These are phyloP conservation scores for Fusarium xyrophilum DNA, from an alignment of 2,329 filamentous ascomycete species.

Conservation along the genomic window DNA sequence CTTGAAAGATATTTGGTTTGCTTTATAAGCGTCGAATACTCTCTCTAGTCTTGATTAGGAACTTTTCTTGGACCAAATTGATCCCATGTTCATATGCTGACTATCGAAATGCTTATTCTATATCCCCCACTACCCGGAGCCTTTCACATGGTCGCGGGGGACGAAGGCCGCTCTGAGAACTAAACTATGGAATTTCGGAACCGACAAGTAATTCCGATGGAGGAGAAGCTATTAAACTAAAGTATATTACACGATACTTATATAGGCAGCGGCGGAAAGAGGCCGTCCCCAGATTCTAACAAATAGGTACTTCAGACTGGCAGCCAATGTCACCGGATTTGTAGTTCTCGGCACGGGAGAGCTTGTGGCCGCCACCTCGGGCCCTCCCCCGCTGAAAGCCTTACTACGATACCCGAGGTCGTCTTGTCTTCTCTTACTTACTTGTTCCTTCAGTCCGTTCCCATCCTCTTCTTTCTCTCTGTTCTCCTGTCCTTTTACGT, in stretches of 20 bases:
- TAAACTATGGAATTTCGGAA: conserved; percentile 2
- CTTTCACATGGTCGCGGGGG: conserved; percentile 33
- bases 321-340: conserved; percentile 11
- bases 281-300: background rate
- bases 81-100: background rate
- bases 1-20: background rate
- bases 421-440: conserved; percentile 5
- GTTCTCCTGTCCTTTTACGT: conserved; percentile 4
- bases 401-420: conserved; percentile 34
- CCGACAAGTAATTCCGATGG: conserved; percentile 1
- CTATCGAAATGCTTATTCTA: background rate
- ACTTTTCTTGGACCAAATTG: background rate
- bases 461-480: background rate
- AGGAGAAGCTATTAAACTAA: background rate
- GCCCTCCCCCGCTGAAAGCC: conserved; percentile 47
- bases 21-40: background rate
- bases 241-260: background rate
- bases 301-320: background rate
- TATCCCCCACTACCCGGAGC: conserved; percentile 4
- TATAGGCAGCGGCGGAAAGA: background rate
- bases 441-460: conserved; percentile 6
- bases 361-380: conserved; percentile 37
- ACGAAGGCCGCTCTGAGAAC: conserved; percentile 22
- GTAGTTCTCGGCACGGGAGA: conserved; percentile 34
- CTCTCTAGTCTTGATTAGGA: background rate